These are phyloP conservation scores for Paraphoma sp. DNA, from an alignment of 2,329 filamentous ascomycete species.

Conservation along the genomic window DNA sequence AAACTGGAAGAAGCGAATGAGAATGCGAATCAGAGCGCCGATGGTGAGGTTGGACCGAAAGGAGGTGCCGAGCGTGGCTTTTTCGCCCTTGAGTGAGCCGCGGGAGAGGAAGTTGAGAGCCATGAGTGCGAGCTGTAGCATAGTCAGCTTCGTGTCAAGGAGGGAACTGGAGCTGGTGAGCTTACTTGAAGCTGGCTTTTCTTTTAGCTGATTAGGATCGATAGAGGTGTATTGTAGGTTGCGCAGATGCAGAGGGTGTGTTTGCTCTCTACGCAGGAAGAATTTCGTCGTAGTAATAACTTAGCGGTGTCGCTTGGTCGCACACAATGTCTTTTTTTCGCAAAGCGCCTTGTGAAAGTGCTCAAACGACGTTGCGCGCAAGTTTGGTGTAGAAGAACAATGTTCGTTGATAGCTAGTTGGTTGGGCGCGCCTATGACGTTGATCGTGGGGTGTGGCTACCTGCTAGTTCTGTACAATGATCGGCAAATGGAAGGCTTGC, in stretches of 20 bases:
- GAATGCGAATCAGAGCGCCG: slow-evolving; percentile 54
- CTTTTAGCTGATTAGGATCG: background rate
- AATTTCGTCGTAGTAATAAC: background rate
- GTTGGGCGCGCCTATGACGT: slow-evolving; percentile 24
- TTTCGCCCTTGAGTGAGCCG: slow-evolving; percentile 40
- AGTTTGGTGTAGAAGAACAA: background rate
- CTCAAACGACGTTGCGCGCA: background rate
- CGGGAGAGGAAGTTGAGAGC: slow-evolving; percentile 38
- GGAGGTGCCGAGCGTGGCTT: slow-evolving; percentile 28
- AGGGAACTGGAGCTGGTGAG: no score
- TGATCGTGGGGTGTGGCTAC: slow-evolving; percentile 12
- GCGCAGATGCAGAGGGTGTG: no score
- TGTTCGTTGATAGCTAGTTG: slow-evolving; percentile 1
- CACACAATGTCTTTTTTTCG: no score
- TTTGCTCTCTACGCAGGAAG: background rate
- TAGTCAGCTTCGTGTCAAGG: slow-evolving; percentile 2
- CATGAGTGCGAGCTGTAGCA: slow-evolving; percentile 27
- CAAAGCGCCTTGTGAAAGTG: background rate
- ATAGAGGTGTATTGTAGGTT: background rate
- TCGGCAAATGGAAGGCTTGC: slow-evolving; percentile 27
- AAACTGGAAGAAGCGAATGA: slow-evolving; percentile 78
- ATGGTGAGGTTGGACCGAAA: slow-evolving; percentile 28
- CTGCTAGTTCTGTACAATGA: slow-evolving; percentile 31
- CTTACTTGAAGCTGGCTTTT: slow-evolving; percentile 1
- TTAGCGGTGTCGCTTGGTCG: background rate